These are phyloP conservation scores for Martensiomyces pterosporus DNA, from an alignment of 192 early-diverging fungal species.

Conservation along the genomic window DNA sequence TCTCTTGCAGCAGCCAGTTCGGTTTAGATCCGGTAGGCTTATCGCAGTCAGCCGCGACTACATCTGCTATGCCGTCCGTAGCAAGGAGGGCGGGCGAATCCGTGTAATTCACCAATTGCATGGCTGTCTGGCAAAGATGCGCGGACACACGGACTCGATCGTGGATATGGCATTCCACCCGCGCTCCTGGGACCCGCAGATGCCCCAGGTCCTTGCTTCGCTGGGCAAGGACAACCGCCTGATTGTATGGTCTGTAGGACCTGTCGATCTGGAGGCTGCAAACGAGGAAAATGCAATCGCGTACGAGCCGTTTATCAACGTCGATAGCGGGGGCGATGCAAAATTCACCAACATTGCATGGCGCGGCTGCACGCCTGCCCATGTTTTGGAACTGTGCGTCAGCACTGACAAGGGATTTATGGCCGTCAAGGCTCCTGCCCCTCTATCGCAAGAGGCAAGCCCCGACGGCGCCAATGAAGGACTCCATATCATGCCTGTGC, in stretches of 20 bases:
- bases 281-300: slow-evolving; percentile 31
- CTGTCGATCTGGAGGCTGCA: slow-evolving; percentile 17
- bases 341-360: slow-evolving; percentile 38
- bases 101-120: slow-evolving; percentile 47
- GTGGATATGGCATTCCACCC: slow-evolving; percentile 48
- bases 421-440: slow-evolving; percentile 33
- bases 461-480: slow-evolving; percentile 28
- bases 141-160: slow-evolving; percentile 42
- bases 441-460: slow-evolving; percentile 19
- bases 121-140: slow-evolving; percentile 43
- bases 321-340: slow-evolving; percentile 42
- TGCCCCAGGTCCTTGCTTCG: slow-evolving; percentile 43
- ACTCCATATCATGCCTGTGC: slow-evolving; percentile 32
- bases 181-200: slow-evolving; percentile 26
- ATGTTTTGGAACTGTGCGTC: slow-evolving; percentile 40
- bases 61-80: slow-evolving; percentile 47
- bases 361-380: slow-evolving; percentile 17
- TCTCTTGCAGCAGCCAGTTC: slow-evolving; percentile 38
- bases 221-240: slow-evolving; percentile 48
- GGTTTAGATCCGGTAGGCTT: slow-evolving; percentile 33
- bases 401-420: slow-evolving; percentile 43
- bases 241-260: slow-evolving; percentile 40
- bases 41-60: slow-evolving; percentile 45
- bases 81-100: slow-evolving; percentile 45
- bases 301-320: slow-evolving; percentile 44